Evolutionary conservation across 345 rosid genomes (phyloP).

Genomic region (Tarenaya hassleriana): DNA sequence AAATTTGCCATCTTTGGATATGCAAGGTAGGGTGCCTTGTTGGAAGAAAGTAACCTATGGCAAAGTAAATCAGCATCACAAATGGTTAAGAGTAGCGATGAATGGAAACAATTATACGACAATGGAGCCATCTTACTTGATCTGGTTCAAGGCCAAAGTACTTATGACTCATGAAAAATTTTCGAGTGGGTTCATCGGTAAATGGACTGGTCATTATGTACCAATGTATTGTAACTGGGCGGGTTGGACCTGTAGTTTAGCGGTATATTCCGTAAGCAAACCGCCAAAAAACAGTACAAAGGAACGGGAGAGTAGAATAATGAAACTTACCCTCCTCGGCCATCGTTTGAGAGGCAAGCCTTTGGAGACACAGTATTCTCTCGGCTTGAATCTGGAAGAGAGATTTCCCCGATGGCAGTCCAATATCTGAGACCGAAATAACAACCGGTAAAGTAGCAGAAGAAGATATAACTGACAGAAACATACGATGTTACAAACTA

Average conservation of each 20-base stretch:
- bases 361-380: constrained; percentile 80
- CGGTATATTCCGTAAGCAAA: constrained; percentile 12
- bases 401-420: constrained; percentile 95
- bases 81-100: too few species aligned
- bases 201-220: constrained; percentile 99
- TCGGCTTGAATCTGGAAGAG: constrained; percentile 97
- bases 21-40: constrained; percentile 93
- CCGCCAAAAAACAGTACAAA: constrained; percentile 11
- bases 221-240: constrained; percentile 73
- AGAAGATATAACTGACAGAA: constrained; percentile 7
- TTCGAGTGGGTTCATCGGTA: constrained; percentile 73
- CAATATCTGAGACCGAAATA: constrained; percentile 54
- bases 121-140: constrained; percentile 52
- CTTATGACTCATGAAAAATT: constrained; percentile 75
- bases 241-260: constrained; percentile 44
- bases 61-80: constrained; percentile 6
- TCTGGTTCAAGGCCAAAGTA: constrained; percentile 91
- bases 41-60: constrained; percentile 84
- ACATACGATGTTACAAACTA: not conserved
- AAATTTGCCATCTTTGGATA: constrained; percentile 83
- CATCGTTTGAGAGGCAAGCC: constrained; percentile 73
- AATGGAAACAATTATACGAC: not conserved
- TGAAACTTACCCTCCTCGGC: constrained; percentile 64
- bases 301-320: constrained; percentile 14
- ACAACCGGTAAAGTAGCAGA: not conserved